phyloP scores from a whole-genome alignment of 345 rosid species.

The Syzygium oleosum region DNA sequence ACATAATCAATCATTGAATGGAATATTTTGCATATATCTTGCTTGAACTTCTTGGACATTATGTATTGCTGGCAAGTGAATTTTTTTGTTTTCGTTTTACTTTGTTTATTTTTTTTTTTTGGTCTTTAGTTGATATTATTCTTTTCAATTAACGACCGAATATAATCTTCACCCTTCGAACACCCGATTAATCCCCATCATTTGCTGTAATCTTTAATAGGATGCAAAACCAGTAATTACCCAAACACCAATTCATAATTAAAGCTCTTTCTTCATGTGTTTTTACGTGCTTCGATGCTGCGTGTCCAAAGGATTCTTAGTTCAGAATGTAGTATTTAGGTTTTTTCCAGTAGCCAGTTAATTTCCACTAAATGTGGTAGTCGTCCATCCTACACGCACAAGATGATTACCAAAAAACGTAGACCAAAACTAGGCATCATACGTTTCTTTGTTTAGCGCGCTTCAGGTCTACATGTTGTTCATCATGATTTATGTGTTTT shows the following conservation, averaged over 20 bases:
- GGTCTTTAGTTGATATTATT: no score
- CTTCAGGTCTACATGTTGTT: neutral
- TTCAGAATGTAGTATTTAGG: neutral
- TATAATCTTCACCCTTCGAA: neutral
- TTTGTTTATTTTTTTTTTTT: neutral
- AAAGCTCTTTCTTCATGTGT: neutral
- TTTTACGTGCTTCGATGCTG: neutral
- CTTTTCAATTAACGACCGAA: neutral
- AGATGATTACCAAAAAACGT: no score
- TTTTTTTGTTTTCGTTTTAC: neutral
- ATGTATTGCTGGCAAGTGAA: neutral
- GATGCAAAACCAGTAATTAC: neutral
- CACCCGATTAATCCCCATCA: neutral
- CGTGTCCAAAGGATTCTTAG: neutral
- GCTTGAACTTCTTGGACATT: neutral
- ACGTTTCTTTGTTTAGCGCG: neutral
- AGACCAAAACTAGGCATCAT: neutral
- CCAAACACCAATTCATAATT: neutral
- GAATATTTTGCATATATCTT: fast-evolving
- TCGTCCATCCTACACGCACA: neutral
- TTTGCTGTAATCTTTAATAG: neutral
- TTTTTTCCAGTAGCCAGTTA: neutral
- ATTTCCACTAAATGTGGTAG: neutral
- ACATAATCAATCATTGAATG: no score
- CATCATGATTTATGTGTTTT: neutral